Conservation (phyloP, 805 yeast species). For the Candida peoriensis region DNA sequence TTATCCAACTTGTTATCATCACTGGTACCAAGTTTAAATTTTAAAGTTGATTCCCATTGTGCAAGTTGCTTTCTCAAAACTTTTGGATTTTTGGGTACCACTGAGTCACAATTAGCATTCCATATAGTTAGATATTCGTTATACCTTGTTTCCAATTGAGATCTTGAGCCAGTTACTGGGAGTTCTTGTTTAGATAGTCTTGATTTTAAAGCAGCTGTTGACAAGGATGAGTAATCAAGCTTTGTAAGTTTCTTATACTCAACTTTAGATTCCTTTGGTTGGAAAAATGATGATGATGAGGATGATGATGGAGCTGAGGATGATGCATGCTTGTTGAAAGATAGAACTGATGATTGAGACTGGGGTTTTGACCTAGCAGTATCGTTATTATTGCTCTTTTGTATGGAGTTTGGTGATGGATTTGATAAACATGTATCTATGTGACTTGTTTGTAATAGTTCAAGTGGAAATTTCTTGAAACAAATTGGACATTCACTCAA, state of each 20-base stretch:
- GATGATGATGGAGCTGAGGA: slow-evolving; percentile 1
- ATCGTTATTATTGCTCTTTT: no score
- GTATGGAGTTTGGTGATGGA: slow-evolving; percentile 15
- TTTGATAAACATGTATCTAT: slow-evolving; percentile 51
- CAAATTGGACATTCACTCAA: slow-evolving; percentile 65
- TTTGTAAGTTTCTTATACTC: slow-evolving; percentile 48
- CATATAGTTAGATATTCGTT: slow-evolving; percentile 71
- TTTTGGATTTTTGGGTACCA: slow-evolving; percentile 53
- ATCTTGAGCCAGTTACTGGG: slow-evolving; percentile 58
- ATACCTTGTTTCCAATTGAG: slow-evolving; percentile 62
- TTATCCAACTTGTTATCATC: slow-evolving; percentile 12
- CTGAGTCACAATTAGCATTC: slow-evolving; percentile 78
- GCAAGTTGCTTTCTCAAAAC: slow-evolving; percentile 50
- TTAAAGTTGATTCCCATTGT: slow-evolving; percentile 57
- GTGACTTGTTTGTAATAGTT: slow-evolving; percentile 49
- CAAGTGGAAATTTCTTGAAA: slow-evolving; percentile 42
- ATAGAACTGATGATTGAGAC: slow-evolving; percentile 22
- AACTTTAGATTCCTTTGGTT: slow-evolving; percentile 24
- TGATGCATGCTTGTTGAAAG: slow-evolving; percentile 3
- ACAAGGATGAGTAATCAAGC: slow-evolving; percentile 56
- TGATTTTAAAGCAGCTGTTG: slow-evolving; percentile 55
- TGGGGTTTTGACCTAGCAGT: slow-evolving; percentile 27
- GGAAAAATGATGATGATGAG: slow-evolving; percentile 22
- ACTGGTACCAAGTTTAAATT: slow-evolving; percentile 6
- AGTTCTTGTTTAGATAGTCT: slow-evolving; percentile 51